Percentiles rank a stretch among this genome's conserved stretches.
phyloP scores from a whole-genome alignment of 2,329 filamentous ascomycete genomes.

The Aspergillus brasiliensis region DNA sequence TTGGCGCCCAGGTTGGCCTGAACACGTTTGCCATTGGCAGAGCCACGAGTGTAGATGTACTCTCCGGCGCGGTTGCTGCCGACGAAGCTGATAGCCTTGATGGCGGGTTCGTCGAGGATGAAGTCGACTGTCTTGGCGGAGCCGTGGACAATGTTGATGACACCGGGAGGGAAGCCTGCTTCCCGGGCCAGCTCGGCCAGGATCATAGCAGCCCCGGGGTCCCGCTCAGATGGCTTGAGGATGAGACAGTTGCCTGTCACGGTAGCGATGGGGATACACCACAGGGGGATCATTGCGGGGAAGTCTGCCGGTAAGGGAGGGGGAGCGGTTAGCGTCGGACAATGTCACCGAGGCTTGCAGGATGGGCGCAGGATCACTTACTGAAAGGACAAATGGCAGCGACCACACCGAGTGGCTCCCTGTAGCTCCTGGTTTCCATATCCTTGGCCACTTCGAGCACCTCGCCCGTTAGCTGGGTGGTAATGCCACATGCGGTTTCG shows the following conservation, averaged over 20 bases:
- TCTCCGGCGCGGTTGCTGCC: conserved; percentile 69
- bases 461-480: conserved; percentile 65
- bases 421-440: conserved; percentile 69
- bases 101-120: conserved; percentile 67
- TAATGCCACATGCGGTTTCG: conserved; percentile 68
- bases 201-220: conserved; percentile 67
- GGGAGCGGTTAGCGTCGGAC: conserved; percentile 22
- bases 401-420: conserved; percentile 65
- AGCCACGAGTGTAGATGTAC: conserved; percentile 68
- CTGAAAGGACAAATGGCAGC: conserved; percentile 69
- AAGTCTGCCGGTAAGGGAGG: conserved; percentile 52
- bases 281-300: conserved; percentile 71
- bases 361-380: conserved; percentile 37
- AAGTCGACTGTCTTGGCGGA: conserved; percentile 67
- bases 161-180: conserved; percentile 66
- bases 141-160: conserved; percentile 69
- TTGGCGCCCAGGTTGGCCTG: conserved; percentile 71
- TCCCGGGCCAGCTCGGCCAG: conserved; percentile 64
- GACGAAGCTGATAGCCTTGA: conserved; percentile 70
- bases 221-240: conserved; percentile 68
- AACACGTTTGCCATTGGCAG: conserved; percentile 70
- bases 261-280: conserved; percentile 66
- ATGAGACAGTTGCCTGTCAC: conserved; percentile 67
- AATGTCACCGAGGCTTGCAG: not conserved
- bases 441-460: conserved; percentile 70